Evolutionary conservation across 75 land plant genomes (phyloP), one percentile per base, ranked within the genome.

Genomic region (Picea glauca): DNA sequence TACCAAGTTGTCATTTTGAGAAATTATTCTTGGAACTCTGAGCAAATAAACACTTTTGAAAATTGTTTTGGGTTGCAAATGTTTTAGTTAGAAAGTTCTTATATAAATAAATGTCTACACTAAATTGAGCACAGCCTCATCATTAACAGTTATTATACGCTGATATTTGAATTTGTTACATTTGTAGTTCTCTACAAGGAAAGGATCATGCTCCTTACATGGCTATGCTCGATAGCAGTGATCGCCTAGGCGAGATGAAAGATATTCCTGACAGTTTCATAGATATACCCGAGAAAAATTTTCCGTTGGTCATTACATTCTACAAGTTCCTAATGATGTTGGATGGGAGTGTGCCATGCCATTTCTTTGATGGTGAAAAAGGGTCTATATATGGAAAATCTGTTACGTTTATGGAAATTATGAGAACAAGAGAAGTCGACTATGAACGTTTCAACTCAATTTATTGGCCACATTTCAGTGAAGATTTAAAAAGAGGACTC

Each of bases 391-490:
- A 64, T 58, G 80, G 38, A 60, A 81, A 74, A 59, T 81, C 88
- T 54, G 31, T 61, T 67, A 80, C 77, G 5, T 17, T 85, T 8
- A 84, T 80, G 30, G 31, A 73, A 13, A 58, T 88, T 43, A 77
- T 85, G 30, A 64, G 74, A 74, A 83, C 62, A 21, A 90, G 72
- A 31, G 93, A 93, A 58, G 93, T 93, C 13, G 81, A 65, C 57
- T 88, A 68, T 79, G 89, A 88, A 4, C 67, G 79, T 1, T 93
- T 93, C 80, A 62, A 14, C 76, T 75, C 79, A 1, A 54, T 72
- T 13, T 92, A 92, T 56, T 92, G 94, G 94, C 90, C 87, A 4
- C 95, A 85, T 80, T 86, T 93, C 58, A 83, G 84, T 78, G 2
- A 50, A 8, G 80, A 76, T 13, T 35, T 87, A 30, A 91, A 86